Evolutionary conservation across 345 rosid genomes (phyloP).

Genomic region (Populus tremula): DNA sequence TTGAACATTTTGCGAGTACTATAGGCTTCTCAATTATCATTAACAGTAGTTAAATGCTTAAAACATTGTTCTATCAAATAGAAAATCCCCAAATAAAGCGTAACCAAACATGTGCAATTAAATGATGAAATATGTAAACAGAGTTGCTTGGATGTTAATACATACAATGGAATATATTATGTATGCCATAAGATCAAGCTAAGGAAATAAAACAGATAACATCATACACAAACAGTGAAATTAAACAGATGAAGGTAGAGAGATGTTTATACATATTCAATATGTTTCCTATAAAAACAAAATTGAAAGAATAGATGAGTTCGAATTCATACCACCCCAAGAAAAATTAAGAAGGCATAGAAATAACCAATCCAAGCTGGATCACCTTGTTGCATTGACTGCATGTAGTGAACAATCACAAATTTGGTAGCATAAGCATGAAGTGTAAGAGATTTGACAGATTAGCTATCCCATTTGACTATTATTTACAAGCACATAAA

Average conservation of each 20-base stretch:
- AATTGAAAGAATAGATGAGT: not conserved
- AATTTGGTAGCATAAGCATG: not conserved
- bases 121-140: not conserved
- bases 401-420: not conserved
- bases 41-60: not conserved
- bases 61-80: not conserved
- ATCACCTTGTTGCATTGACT: constrained; percentile 29
- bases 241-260: not conserved
- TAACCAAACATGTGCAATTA: not conserved
- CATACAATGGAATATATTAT: not conserved
- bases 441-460: not conserved
- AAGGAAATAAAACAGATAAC: not conserved
- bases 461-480: not conserved
- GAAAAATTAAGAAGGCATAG: constrained; percentile 30
- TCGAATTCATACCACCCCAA: constrained; percentile 28
- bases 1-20: not conserved
- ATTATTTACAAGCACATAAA: not conserved
- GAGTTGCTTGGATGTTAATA: not conserved
- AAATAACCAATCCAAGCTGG: constrained; percentile 31
- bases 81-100: not conserved
- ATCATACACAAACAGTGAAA: not conserved
- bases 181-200: not conserved
- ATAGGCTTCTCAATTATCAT: not conserved
- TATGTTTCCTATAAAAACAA: not conserved
- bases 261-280: not conserved